Conservation (phyloP, 1,139 yeast species). For the Scheffersomyces segobiensis region DNA sequence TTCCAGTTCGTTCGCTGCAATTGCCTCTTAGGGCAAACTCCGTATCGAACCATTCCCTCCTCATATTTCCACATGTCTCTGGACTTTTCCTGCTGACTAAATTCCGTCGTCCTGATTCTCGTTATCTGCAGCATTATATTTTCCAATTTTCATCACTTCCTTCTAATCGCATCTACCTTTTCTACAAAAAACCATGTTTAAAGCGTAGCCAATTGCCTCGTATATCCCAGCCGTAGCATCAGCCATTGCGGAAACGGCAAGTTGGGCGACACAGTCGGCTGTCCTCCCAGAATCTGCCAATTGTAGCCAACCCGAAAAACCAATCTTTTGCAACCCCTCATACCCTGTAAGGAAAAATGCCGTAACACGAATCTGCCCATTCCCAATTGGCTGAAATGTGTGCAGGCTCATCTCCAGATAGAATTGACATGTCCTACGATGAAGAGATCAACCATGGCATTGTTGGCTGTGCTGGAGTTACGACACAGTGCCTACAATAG, state of each 20-base stretch:
- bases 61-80: not conserved
- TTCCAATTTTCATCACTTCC: not conserved
- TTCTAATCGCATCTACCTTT: not conserved
- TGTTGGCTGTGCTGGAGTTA: not conserved
- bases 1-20: not conserved
- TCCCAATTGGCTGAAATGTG: not conserved
- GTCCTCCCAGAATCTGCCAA: not conserved
- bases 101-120: not conserved
- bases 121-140: not conserved
- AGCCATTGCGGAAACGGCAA: not conserved
- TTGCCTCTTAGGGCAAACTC: not conserved
- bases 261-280: not conserved
- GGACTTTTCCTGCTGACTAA: not conserved
- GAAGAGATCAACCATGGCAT: not conserved
- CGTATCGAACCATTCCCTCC: not conserved
- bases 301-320: not conserved
- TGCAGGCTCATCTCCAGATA: not conserved
- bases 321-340: not conserved
- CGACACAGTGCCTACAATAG: not conserved
- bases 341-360: not conserved
- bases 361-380: not conserved
- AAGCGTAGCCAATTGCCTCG: not conserved
- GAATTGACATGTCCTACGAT: not conserved
- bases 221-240: not conserved
- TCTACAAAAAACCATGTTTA: too few species aligned